phyloP scores from a whole-genome alignment of 805 yeast genomes.

The Starmerella stellata region DNA sequence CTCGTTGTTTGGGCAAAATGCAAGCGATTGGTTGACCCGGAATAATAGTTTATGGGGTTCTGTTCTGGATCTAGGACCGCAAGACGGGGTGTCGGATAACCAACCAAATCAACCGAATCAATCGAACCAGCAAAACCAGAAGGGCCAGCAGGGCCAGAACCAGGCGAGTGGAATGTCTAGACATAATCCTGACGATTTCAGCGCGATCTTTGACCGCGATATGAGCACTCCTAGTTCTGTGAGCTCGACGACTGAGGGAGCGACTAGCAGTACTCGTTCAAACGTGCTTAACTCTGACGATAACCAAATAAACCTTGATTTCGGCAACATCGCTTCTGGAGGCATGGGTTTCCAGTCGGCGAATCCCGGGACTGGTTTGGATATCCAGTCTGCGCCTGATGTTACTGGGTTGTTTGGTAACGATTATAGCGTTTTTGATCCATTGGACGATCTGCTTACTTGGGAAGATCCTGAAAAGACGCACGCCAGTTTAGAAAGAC shows the following conservation, averaged over 20 bases:
- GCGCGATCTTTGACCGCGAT: no score
- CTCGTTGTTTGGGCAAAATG: constrained; percentile 2
- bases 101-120: no score
- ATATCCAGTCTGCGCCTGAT: constrained; percentile 1
- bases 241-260: not conserved
- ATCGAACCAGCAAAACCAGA: no score
- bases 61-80: not conserved
- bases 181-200: no score
- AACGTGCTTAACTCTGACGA: not conserved
- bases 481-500: not conserved
- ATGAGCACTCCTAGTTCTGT: not conserved
- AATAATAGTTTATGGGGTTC: not conserved
- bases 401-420: constrained; percentile 21
- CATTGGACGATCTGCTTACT: constrained; percentile 19
- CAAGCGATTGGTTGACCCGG: not conserved
- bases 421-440: constrained; percentile 24
- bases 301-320: constrained; percentile 6
- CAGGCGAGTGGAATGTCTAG: no score
- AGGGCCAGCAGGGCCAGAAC: no score
- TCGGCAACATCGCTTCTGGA: constrained; percentile 9
- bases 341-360: constrained; percentile 7
- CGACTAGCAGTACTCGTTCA: not conserved
- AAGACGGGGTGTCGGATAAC: not conserved
- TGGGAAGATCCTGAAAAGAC: constrained; percentile 9
- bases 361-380: not conserved